Conservation (phyloP, 1,139 yeast genomes). For the Debaryomycetaceae sp. region DNA sequence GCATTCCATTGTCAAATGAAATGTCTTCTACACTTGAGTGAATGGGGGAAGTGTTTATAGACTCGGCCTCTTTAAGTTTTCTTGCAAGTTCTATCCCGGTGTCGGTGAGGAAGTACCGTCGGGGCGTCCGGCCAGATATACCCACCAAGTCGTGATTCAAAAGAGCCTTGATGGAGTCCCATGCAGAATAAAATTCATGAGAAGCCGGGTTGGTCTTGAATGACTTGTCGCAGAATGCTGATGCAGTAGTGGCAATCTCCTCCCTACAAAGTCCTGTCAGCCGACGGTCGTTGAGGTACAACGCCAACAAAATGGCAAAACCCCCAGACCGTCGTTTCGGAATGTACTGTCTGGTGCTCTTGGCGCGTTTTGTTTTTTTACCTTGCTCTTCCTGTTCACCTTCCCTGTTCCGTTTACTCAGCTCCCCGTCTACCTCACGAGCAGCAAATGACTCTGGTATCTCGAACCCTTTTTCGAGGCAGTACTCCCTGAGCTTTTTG, state of each 20-base stretch:
- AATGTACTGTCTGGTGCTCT: conserved; percentile 48
- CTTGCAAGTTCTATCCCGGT: conserved; percentile 66
- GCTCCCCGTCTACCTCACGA: conserved; percentile 3
- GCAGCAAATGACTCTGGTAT: conserved; percentile 37
- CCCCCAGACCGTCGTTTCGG: conserved; percentile 84
- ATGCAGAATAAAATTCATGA: conserved; percentile 69
- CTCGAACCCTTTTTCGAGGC: conserved; percentile 36
- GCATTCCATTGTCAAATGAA: conserved; percentile 35
- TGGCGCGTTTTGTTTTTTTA: conserved; percentile 14
- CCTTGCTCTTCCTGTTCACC: neutral
- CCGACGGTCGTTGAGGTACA: conserved; percentile 51
- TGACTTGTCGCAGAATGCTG: conserved; percentile 61
- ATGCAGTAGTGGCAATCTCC: conserved; percentile 55
- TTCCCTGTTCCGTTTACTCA: conserved; percentile 1
- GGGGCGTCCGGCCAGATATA: conserved; percentile 54
- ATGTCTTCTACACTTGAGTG: conserved; percentile 13
- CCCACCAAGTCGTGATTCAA: conserved; percentile 60
- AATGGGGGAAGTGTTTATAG: conserved; percentile 25
- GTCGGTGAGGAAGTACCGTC: conserved; percentile 64
- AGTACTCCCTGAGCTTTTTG: conserved; percentile 40
- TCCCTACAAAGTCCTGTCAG: conserved; percentile 57
- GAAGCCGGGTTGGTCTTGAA: conserved; percentile 62
- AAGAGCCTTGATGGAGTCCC: conserved; percentile 70
- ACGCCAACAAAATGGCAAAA: conserved; percentile 72
- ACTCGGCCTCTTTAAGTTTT: conserved; percentile 49